phyloP scores from a whole-genome alignment of 1,284 basidiomycete genomes.

The Ceratobasidium sp. region DNA sequence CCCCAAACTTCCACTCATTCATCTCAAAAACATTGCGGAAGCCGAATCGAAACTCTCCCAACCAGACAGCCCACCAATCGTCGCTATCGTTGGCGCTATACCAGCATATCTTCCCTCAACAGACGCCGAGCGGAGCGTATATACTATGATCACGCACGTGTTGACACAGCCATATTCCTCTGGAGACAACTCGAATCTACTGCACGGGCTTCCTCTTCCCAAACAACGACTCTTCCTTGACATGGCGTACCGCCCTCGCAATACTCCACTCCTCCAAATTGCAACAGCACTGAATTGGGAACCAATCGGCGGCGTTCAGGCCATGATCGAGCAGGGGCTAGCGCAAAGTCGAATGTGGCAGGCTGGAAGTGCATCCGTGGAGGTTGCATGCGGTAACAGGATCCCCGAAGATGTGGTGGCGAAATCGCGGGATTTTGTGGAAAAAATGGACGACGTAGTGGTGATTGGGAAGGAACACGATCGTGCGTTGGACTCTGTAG shows the following conservation, averaged over 20 bases:
- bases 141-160: constrained; percentile 32
- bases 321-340: constrained; percentile 58
- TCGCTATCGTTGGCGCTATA: constrained; percentile 44
- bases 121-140: constrained; percentile 41
- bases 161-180: constrained; percentile 25
- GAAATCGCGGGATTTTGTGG: constrained; percentile 37
- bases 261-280: constrained; percentile 53
- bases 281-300: constrained; percentile 53
- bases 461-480: constrained; percentile 42
- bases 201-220: constrained; percentile 51
- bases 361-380: constrained; percentile 35
- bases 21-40: constrained; percentile 26
- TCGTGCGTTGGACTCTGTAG: constrained; percentile 37
- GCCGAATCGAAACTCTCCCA: constrained; percentile 23
- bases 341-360: constrained; percentile 55
- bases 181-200: constrained; percentile 22
- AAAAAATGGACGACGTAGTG: constrained; percentile 42
- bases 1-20: constrained; percentile 39
- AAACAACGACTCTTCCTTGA: constrained; percentile 54
- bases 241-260: constrained; percentile 58
- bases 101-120: constrained; percentile 45
- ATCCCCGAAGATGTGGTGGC: constrained; percentile 23
- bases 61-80: constrained; percentile 35
- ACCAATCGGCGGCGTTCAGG: constrained; percentile 55
- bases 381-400: constrained; percentile 30